These are phyloP conservation scores for Capronia coronata DNA, from an alignment of 2,329 filamentous ascomycete genomes.

Conservation along the genomic window DNA sequence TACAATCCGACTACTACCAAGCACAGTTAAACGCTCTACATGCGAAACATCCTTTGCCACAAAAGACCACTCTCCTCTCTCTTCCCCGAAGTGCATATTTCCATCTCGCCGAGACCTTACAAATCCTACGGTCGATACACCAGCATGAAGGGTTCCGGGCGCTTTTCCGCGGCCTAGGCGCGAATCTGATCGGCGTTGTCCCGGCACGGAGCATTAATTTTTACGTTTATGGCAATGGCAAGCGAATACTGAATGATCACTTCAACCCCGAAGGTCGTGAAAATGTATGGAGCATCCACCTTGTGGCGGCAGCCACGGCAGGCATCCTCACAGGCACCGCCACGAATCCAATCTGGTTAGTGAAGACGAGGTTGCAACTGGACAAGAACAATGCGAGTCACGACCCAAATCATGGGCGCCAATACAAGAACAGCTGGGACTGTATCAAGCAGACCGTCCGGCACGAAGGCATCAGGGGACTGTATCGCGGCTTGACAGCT, in stretches of 20 bases:
- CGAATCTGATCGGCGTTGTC: constrained; percentile 82
- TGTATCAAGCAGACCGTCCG: constrained; percentile 76
- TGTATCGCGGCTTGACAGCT: constrained; percentile 86
- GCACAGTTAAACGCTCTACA: constrained; percentile 66
- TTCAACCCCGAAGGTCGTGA: constrained; percentile 56
- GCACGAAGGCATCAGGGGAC: constrained; percentile 69
- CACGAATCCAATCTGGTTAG: constrained; percentile 93
- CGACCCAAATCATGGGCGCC: constrained; percentile 50
- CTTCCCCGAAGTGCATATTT: constrained; percentile 60
- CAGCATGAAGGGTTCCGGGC: constrained; percentile 75
- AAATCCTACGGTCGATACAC: constrained; percentile 76
- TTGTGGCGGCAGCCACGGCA: constrained; percentile 67
- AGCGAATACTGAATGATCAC: constrained; percentile 68
- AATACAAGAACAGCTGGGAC: constrained; percentile 82
- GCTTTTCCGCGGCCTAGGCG: constrained; percentile 86
- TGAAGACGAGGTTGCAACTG: constrained; percentile 87
- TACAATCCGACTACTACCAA: constrained; percentile 94
- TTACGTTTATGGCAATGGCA: constrained; percentile 87
- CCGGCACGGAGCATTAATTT: constrained; percentile 90
- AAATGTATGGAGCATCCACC: constrained; percentile 54
- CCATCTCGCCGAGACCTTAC: constrained; percentile 77
- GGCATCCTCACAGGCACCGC: constrained; percentile 82
- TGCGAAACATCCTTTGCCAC: constrained; percentile 50
- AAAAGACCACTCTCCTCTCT: constrained; percentile 52
- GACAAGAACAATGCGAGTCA: constrained; percentile 72